Base-by-base conservation (phyloP, 495 filamentous ascomycete genomes). In the Aspergillus carlsbadensis region DNA sequence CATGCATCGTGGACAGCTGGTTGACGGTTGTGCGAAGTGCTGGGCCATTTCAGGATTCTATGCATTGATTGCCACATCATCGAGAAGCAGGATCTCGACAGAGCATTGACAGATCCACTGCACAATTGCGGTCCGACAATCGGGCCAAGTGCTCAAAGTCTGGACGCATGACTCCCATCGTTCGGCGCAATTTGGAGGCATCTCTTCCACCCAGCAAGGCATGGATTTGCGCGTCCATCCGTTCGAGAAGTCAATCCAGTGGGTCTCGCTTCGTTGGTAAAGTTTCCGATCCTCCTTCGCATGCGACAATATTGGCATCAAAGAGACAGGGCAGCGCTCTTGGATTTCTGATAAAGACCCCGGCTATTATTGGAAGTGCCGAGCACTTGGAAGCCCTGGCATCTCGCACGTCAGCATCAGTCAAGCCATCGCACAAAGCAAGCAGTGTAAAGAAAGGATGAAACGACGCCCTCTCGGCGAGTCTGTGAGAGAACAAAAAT, bases 1-100 rank as follows among this genome's bases (percentile, higher is more conserved):
- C 3, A 15, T n/a, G 5, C 37, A 22, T 22, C 35, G 24, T 41
- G 10, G 10, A n/a, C 6, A n/a, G 20, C 48, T 29, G 35, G 24
- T 29, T 40, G 20, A 20, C 35, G 13, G 18, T 51, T 39, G 6
- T 26, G 22, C 10, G 22, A 10, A 18, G 48, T 29, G 10, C 48
- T 35, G 31, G 48, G n/a, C 8, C 3, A 5, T 14, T 40, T 51
- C 13, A n/a, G 26, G 40, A 51, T 31, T 40, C 21, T 51, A 14
- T 40, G 18, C 21, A 29, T 24, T 20, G 10, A 40, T 51, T 40
- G 48, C 48, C 48, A 51, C 48, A 49, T 36, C 17, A 49, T 31
- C 46, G 29, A 10, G 17, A n/a, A 21, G 17, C 34, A 49, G 35
- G 15, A 36, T n/a, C n/a, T n/a, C n/a, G n/a, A 20, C 17, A 8